Evolutionary conservation across 768 basidiomycete species (phyloP).

Genomic region (Gymnopilus junonius): DNA sequence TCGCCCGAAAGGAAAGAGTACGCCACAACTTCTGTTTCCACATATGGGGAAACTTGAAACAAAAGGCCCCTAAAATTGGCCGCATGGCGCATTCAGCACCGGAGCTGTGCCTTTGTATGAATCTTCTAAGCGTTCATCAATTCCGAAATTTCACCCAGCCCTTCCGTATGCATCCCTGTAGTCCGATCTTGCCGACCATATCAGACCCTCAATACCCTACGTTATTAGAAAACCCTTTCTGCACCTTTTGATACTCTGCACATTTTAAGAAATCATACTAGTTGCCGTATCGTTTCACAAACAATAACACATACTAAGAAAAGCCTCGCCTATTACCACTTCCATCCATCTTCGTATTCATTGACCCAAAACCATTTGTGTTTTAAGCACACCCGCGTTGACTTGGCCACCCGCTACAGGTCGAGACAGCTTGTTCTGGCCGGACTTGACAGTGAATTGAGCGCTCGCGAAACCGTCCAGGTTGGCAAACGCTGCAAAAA

Average conservation of each 20-base stretch:
- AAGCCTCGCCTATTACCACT: no score
- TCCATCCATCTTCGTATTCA: no score
- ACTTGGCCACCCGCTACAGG: slow-evolving; percentile 54
- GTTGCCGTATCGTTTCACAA: no score
- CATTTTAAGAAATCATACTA: background rate
- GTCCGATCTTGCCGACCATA: background rate
- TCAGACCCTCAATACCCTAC: background rate
- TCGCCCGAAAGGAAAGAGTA: background rate
- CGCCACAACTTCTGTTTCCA: background rate
- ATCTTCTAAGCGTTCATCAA: background rate
- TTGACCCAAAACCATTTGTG: slow-evolving; percentile 12
- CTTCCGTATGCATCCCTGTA: background rate
- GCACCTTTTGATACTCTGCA: background rate
- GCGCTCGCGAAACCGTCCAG: slow-evolving; percentile 49
- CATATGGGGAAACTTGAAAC: background rate
- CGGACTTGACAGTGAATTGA: slow-evolving; percentile 43
- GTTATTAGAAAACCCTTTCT: background rate
- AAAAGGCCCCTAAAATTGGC: background rate
- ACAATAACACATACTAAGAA: no score
- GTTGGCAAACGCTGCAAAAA: slow-evolving; percentile 40
- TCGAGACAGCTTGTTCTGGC: slow-evolving; percentile 49
- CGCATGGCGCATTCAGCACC: background rate
- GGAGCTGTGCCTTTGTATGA: background rate
- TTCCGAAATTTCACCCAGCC: background rate
- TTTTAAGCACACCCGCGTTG: slow-evolving; percentile 47